Percentiles rank a stretch among this genome's conserved stretches.
These are phyloP conservation scores for Ceratobasidium sp. DNA, from an alignment of 1,284 basidiomycete species.

Conservation along the genomic window DNA sequence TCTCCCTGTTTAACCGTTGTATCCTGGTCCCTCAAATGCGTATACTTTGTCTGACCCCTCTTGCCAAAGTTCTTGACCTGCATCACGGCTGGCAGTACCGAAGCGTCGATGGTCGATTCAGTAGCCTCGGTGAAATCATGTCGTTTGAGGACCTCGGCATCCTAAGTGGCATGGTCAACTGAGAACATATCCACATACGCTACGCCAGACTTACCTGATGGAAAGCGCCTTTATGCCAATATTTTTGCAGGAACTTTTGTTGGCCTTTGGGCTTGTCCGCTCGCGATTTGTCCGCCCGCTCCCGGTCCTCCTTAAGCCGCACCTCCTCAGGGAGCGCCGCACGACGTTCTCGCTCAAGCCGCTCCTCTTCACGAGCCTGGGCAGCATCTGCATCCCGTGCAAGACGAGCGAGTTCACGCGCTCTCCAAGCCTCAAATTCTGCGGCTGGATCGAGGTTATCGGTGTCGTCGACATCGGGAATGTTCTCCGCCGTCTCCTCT, in stretches of 20 bases:
- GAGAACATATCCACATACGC: not conserved
- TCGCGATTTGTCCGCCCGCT: constrained; percentile 81
- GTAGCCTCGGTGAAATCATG: constrained; percentile 93
- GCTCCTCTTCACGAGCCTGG: constrained; percentile 80
- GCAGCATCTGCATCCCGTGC: constrained; percentile 92
- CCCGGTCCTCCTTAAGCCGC: constrained; percentile 89
- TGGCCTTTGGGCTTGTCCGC: constrained; percentile 88
- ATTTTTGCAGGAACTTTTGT: constrained; percentile 96
- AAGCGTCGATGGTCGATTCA: constrained; percentile 86
- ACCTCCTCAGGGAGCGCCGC: constrained; percentile 93
- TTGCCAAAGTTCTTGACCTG: constrained; percentile 98
- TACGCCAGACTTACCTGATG: constrained; percentile 74
- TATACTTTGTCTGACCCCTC: constrained; percentile 92
- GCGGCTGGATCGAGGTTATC: constrained; percentile 90
- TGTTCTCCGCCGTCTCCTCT: constrained; percentile 88
- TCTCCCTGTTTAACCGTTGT: constrained; percentile 76
- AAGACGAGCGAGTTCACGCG: constrained; percentile 91
- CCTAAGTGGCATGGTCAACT: constrained; percentile 61
- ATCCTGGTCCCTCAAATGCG: constrained; percentile 95
- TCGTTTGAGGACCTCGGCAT: constrained; percentile 85
- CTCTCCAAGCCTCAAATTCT: constrained; percentile 97
- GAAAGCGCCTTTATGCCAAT: constrained; percentile 99
- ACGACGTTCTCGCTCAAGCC: constrained; percentile 90
- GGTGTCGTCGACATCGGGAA: constrained; percentile 93
- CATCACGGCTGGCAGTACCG: constrained; percentile 92